Percentiles rank a stretch among this genome's conserved stretches.
Evolutionary conservation across 306 rosid species (phyloP).

Genomic region (Gynostemma pentaphyllum): DNA sequence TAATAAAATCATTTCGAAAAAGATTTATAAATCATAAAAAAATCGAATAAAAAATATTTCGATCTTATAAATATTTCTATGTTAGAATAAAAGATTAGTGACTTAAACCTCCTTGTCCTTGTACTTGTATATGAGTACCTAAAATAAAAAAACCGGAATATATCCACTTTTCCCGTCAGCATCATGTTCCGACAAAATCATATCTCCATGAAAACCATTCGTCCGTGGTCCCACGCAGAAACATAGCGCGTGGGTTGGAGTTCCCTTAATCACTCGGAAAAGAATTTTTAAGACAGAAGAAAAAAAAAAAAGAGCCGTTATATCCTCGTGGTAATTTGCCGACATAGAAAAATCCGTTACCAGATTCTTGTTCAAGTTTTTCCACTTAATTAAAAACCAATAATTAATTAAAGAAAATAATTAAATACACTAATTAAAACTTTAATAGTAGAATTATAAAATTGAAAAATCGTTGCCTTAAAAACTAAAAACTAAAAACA

Average conservation of each 20-base stretch:
- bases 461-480: neutral
- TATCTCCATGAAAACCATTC: neutral
- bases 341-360: conserved; percentile 16
- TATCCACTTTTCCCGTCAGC: neutral
- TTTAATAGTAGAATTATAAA: neutral
- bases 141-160: no score
- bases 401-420: neutral
- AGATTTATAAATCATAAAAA: no score
- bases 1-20: no score
- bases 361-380: neutral
- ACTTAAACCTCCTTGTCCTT: no score
- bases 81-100: no score
- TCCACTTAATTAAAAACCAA: conserved; percentile 1
- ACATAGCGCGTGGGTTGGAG: neutral
- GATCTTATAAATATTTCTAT: no score
- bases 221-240: neutral
- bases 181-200: no score
- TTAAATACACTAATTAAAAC: neutral
- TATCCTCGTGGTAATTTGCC: conserved; percentile 20
- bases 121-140: no score
- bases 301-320: conserved; percentile 58
- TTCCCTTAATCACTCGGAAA: neutral
- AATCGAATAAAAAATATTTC: no score
- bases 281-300: neutral
- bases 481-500: no score